phyloP scores from a whole-genome alignment of 2,329 filamentous ascomycete genomes.

The Neopestalotiopsis sp. region DNA sequence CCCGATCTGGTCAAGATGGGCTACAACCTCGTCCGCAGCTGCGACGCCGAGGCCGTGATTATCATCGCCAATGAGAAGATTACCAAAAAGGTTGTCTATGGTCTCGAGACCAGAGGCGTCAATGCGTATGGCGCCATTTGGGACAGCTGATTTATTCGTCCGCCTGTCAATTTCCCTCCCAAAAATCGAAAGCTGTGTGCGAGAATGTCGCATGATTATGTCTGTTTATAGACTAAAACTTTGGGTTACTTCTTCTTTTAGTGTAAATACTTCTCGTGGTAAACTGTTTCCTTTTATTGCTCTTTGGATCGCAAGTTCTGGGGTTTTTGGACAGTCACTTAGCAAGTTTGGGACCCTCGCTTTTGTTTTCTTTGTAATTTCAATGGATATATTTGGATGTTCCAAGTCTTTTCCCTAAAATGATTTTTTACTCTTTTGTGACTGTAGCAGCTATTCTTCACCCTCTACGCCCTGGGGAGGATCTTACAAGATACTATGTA shows the following conservation, averaged over 20 bases:
- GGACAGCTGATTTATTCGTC: constrained; percentile 57
- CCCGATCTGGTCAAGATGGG: constrained; percentile 58
- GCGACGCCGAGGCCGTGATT: constrained; percentile 71
- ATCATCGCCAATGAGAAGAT: constrained; percentile 74
- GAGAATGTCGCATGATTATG: not conserved
- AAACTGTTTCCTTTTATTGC: not conserved
- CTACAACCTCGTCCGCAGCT: constrained; percentile 60
- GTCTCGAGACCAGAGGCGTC: constrained; percentile 68
- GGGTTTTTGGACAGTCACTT: not conserved
- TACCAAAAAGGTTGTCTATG: constrained; percentile 72
- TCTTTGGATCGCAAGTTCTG: not conserved
- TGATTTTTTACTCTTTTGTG: too few species aligned
- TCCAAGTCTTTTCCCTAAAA: too few species aligned
- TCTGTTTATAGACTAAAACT: not conserved
- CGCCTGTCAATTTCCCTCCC: not conserved
- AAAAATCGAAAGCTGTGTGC: not conserved
- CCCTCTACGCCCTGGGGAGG: too few species aligned
- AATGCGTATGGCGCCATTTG: constrained; percentile 77
- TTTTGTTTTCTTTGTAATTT: not conserved
- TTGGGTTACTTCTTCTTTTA: not conserved
- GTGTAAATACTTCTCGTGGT: not conserved
- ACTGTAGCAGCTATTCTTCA: too few species aligned
- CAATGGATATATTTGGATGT: too few species aligned
- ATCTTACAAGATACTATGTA: too few species aligned
- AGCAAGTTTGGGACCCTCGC: not conserved